phyloP scores from a whole-genome alignment of 805 yeast species.

The Wickerhamiella parazyma region DNA sequence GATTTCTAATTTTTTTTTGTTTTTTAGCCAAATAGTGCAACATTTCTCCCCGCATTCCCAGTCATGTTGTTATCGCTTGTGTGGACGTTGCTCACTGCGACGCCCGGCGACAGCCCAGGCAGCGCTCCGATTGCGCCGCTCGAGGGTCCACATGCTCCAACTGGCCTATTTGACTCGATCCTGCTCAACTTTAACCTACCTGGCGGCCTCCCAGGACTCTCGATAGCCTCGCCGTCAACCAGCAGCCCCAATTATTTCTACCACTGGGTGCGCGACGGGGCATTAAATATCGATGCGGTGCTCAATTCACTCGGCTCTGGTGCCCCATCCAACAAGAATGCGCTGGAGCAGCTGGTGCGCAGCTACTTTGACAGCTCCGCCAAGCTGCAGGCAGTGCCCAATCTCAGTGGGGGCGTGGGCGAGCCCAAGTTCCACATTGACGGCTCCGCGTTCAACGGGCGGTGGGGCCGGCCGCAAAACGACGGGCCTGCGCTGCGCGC shows the following conservation, averaged over 20 bases:
- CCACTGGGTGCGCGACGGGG: conserved; percentile 87
- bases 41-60: too few relatives aligned
- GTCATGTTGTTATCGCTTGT: too few relatives aligned
- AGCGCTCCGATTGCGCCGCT: too few relatives aligned
- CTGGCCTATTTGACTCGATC: not conserved
- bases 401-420: conserved; percentile 75
- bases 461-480: conserved; percentile 93
- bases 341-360: conserved; percentile 32
- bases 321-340: too few relatives aligned
- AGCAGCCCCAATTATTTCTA: conserved; percentile 64
- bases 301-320: conserved; percentile 27
- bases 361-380: conserved; percentile 48
- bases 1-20: too few relatives aligned
- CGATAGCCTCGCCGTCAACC: conserved; percentile 75
- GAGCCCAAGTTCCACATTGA: conserved; percentile 78
- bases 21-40: too few relatives aligned
- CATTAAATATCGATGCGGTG: conserved; percentile 49
- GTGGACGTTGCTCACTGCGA: too few relatives aligned
- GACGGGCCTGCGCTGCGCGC: conserved; percentile 87
- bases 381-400: conserved; percentile 49
- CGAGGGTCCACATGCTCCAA: too few relatives aligned
- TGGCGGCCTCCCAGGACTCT: conserved; percentile 45
- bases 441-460: conserved; percentile 43
- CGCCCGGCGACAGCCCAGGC: too few relatives aligned
- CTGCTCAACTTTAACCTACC: conserved; percentile 11